Percentiles rank a stretch among this genome's conserved stretches.
These are phyloP conservation scores for Solanum hybrid DNA, from an alignment of 305 asterid genomes.

Conservation along the genomic window DNA sequence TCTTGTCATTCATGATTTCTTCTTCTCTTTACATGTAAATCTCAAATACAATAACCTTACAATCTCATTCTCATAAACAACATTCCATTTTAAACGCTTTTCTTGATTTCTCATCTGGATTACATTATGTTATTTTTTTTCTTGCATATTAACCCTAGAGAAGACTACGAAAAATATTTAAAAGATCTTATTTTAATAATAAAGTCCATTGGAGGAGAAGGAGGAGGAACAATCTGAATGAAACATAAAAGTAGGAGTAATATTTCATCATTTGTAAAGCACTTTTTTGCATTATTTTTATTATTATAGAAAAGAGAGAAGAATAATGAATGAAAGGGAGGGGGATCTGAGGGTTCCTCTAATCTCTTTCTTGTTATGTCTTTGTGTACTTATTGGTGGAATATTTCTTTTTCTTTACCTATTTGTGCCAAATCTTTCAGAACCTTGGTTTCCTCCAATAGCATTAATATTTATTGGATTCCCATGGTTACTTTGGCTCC, in stretches of 20 bases:
- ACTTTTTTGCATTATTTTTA: neutral
- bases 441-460: slow-evolving; percentile 29
- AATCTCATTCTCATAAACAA: neutral
- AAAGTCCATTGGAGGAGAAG: neutral
- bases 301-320: neutral
- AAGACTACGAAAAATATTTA: neutral
- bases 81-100: neutral
- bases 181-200: neutral
- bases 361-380: slow-evolving; percentile 24
- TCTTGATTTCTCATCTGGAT: neutral
- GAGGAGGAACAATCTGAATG: neutral
- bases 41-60: neutral
- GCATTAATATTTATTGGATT: slow-evolving; percentile 28
- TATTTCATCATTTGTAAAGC: neutral
- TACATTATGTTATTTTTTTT: neutral
- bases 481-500: slow-evolving; percentile 33
- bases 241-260: neutral
- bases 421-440: slow-evolving; percentile 17
- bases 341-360: slow-evolving; percentile 33
- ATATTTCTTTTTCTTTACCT: slow-evolving; percentile 24
- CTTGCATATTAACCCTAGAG: neutral
- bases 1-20: neutral
- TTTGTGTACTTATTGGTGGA: slow-evolving; percentile 26
- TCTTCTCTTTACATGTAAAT: neutral
- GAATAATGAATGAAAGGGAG: slow-evolving; percentile 35